These are phyloP conservation scores for Penicillium sclerotigenum DNA, from an alignment of 2,329 filamentous ascomycete species.

Conservation along the genomic window DNA sequence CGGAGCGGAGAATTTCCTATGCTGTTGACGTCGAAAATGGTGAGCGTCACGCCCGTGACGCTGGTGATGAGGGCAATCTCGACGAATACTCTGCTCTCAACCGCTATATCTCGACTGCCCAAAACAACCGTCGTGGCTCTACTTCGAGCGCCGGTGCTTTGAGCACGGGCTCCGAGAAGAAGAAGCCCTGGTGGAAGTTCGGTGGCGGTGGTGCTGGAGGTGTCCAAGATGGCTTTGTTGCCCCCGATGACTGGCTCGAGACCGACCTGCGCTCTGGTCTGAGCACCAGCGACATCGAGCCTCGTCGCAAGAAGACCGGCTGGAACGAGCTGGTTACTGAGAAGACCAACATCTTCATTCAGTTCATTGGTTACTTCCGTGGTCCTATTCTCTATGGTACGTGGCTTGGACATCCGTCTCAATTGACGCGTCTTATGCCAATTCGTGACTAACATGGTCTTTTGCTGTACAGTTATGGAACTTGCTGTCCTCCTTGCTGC, in stretches of 20 bases:
- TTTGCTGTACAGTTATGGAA: slow-evolving; percentile 59
- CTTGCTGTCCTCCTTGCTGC: slow-evolving; percentile 69
- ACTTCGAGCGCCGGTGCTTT: slow-evolving; percentile 45
- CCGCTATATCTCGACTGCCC: slow-evolving; percentile 66
- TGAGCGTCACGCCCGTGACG: slow-evolving; percentile 33
- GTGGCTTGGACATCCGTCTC: background rate
- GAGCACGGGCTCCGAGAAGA: slow-evolving; percentile 43
- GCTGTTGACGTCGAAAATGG: slow-evolving; percentile 44
- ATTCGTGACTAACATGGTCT: slow-evolving; percentile 8
- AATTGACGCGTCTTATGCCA: background rate
- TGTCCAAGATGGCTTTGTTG: slow-evolving; percentile 39
- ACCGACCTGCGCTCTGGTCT: slow-evolving; percentile 67
- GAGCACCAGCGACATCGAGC: slow-evolving; percentile 57
- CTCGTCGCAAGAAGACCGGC: slow-evolving; percentile 62
- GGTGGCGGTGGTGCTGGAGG: slow-evolving; percentile 40
- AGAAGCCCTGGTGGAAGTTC: slow-evolving; percentile 59
- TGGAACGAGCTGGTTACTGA: slow-evolving; percentile 71
- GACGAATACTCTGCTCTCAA: slow-evolving; percentile 66
- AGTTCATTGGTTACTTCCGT: slow-evolving; percentile 73
- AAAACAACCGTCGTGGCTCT: slow-evolving; percentile 54
- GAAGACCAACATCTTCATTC: slow-evolving; percentile 71
- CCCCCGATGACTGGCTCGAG: slow-evolving; percentile 66
- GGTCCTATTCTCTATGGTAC: slow-evolving; percentile 49
- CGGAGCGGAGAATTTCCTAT: slow-evolving; percentile 46
- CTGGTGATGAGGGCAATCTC: slow-evolving; percentile 31